Evolutionary conservation across 192 early-diverging fungal species (phyloP).

Genomic region (Coemansia umbellata): DNA sequence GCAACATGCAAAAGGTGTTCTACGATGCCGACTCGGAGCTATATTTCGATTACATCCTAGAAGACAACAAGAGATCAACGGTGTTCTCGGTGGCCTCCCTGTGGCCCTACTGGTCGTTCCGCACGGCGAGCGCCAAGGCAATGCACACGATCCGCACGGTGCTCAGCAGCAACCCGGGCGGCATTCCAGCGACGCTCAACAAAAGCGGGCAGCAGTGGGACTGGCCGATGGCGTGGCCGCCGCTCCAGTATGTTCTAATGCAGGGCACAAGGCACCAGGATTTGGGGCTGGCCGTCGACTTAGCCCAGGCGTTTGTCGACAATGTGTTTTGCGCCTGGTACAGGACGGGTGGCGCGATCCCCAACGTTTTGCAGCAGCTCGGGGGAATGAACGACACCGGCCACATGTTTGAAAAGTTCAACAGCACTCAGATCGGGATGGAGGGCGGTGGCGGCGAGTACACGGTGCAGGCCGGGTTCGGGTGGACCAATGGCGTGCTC

Average conservation of each 20-base stretch:
- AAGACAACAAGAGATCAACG: constrained; percentile 12
- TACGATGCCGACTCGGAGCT: constrained; percentile 46
- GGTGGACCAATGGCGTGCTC: constrained; percentile 73
- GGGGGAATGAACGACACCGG: constrained; percentile 51
- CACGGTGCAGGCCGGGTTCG: constrained; percentile 66
- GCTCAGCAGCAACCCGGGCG: constrained; percentile 54
- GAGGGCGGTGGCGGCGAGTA: constrained; percentile 66
- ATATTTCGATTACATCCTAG: constrained; percentile 60
- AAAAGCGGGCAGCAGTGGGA: constrained; percentile 72
- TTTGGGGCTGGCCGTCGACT: constrained; percentile 13
- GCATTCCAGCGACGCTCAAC: constrained; percentile 56
- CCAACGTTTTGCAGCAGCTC: constrained; percentile 41
- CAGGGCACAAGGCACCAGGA: constrained; percentile 13
- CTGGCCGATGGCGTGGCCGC: constrained; percentile 69
- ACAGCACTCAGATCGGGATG: constrained; percentile 45
- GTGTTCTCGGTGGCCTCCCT: constrained; percentile 51
- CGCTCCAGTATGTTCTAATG: constrained; percentile 56
- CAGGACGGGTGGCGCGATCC: constrained; percentile 60
- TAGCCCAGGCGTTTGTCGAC: constrained; percentile 55
- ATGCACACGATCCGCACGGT: constrained; percentile 37
- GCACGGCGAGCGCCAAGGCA: constrained; percentile 20
- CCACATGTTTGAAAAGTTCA: constrained; percentile 76
- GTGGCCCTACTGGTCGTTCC: constrained; percentile 65
- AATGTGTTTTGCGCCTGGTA: constrained; percentile 69
- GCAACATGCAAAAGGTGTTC: constrained; percentile 54